phyloP scores from a whole-genome alignment of 1,284 basidiomycete genomes.

The Moesziomyces parantarcticus region DNA sequence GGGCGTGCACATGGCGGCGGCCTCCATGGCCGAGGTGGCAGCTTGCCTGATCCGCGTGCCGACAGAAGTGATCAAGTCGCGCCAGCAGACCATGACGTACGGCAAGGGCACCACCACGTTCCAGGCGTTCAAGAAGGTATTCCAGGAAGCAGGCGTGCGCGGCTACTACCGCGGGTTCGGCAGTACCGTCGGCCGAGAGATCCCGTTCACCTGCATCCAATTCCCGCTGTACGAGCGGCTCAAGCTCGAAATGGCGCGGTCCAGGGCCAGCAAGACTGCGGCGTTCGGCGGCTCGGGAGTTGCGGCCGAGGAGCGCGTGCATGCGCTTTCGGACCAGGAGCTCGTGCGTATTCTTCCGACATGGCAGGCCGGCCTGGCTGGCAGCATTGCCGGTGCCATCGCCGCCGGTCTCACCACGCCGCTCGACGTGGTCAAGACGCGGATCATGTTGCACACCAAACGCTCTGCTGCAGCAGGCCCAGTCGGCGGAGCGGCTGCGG shows the following conservation, averaged over 20 bases:
- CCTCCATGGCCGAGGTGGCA: constrained; percentile 70
- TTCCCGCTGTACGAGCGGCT: constrained; percentile 95
- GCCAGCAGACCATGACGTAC: constrained; percentile 80
- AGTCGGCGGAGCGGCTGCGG: not conserved
- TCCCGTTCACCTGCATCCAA: constrained; percentile 96
- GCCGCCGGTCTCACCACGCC: constrained; percentile 93
- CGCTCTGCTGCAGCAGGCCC: constrained; percentile 9
- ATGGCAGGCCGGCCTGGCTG: constrained; percentile 89
- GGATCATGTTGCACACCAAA: constrained; percentile 86
- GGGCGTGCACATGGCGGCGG: constrained; percentile 68
- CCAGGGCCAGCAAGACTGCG: constrained; percentile 12
- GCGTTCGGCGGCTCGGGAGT: not conserved
- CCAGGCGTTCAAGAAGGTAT: constrained; percentile 70
- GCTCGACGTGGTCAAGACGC: constrained; percentile 94
- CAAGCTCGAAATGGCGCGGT: constrained; percentile 71
- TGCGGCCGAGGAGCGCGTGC: not conserved
- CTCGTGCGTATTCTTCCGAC: constrained; percentile 72
- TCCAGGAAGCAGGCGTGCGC: constrained; percentile 74
- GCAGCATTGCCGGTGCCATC: constrained; percentile 87
- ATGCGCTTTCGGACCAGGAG: constrained; percentile 29
- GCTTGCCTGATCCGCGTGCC: constrained; percentile 93
- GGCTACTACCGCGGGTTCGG: constrained; percentile 85
- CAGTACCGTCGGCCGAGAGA: constrained; percentile 84
- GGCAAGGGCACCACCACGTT: constrained; percentile 72
- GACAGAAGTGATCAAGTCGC: constrained; percentile 91